Evolutionary conservation across 192 early-diverging fungal genomes (phyloP).

Genomic region (Coemansia sp.): DNA sequence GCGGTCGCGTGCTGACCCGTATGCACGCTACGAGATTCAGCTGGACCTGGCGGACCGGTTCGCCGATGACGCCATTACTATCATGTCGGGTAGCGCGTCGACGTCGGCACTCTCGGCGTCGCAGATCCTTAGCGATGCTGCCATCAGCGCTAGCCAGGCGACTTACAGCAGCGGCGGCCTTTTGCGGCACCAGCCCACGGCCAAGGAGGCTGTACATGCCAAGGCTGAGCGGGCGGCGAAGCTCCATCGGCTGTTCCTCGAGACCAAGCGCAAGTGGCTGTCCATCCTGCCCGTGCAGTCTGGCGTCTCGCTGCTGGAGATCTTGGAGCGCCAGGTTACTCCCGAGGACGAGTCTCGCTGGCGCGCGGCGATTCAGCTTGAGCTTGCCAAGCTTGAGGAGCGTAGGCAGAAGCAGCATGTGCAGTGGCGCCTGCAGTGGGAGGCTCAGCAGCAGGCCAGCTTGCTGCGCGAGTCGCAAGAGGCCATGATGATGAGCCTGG

Average conservation of each 20-base stretch:
- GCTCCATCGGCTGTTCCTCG: slow-evolving; percentile 75
- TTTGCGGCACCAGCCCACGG: slow-evolving; percentile 51
- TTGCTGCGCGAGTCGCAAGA: slow-evolving; percentile 55
- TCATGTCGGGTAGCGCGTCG: slow-evolving; percentile 59
- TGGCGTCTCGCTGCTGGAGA: slow-evolving; percentile 82
- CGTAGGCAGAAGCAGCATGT: slow-evolving; percentile 45
- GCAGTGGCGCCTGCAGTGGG: slow-evolving; percentile 58
- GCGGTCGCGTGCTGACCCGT: slow-evolving; percentile 49
- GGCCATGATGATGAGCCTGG: slow-evolving; percentile 23
- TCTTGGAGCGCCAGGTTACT: slow-evolving; percentile 76
- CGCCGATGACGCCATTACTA: slow-evolving; percentile 59
- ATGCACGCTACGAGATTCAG: slow-evolving; percentile 56
- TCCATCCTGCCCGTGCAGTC: slow-evolving; percentile 86
- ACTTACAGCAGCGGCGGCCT: slow-evolving; percentile 55
- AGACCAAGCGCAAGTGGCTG: slow-evolving; percentile 89
- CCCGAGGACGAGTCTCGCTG: slow-evolving; percentile 75
- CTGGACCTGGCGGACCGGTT: slow-evolving; percentile 64
- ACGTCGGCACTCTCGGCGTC: slow-evolving; percentile 56
- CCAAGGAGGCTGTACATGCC: slow-evolving; percentile 60
- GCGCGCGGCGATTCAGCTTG: slow-evolving; percentile 55
- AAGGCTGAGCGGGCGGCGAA: slow-evolving; percentile 59
- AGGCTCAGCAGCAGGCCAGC: slow-evolving; percentile 55
- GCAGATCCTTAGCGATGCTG: slow-evolving; percentile 59
- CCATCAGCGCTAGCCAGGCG: slow-evolving; percentile 53
- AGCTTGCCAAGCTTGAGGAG: slow-evolving; percentile 58